phyloP scores from a whole-genome alignment of 1,139 yeast species.

The Insectozyma bohioensis region DNA sequence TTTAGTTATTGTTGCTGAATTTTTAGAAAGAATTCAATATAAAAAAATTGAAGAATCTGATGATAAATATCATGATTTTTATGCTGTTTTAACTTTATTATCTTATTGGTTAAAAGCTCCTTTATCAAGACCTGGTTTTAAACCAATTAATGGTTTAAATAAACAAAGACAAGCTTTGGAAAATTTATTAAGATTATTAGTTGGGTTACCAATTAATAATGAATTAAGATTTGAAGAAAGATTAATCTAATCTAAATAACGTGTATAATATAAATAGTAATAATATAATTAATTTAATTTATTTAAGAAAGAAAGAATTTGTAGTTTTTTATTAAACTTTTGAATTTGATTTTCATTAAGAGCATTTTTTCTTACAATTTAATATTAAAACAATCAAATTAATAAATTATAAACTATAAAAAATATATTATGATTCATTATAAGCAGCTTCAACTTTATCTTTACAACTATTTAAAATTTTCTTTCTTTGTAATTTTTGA shows the following conservation, averaged over 20 bases:
- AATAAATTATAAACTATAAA: too few species aligned
- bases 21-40: conserved; percentile 82
- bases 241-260: conserved; percentile 4
- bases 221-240: conserved; percentile 92
- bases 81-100: conserved; percentile 83
- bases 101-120: conserved; percentile 98
- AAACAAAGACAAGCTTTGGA: conserved; percentile 93
- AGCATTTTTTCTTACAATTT: too few species aligned
- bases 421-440: too few species aligned
- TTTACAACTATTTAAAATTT: conserved; percentile 69
- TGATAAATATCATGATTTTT: conserved; percentile 61
- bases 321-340: too few species aligned
- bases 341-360: too few species aligned
- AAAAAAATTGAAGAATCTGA: conserved; percentile 47
- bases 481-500: conserved; percentile 93
- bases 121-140: conserved; percentile 84
- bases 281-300: too few species aligned
- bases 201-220: conserved; percentile 86
- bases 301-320: too few species aligned
- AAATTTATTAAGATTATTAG: conserved; percentile 83
- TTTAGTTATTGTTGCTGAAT: conserved; percentile 85
- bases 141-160: conserved; percentile 90
- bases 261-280: too few species aligned
- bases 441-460: conserved; percentile 61
- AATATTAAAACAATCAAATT: neutral